Percentiles rank a stretch among this genome's conserved stretches.
Evolutionary conservation across 139 green algal species (phyloP).

Genomic region (Coelastrella sp.): DNA sequence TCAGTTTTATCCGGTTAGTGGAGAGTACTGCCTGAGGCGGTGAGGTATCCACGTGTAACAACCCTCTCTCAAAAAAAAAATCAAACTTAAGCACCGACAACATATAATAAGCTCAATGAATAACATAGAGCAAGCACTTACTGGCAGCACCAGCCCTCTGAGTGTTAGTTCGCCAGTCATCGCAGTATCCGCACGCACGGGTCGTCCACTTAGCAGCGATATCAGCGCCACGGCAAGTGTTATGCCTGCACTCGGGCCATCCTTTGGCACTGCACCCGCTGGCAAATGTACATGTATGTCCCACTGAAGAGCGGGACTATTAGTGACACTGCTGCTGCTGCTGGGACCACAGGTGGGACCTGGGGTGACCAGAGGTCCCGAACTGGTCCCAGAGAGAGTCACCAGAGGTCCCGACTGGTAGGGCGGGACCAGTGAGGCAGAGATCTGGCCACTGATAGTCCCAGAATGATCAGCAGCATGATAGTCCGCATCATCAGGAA

Average conservation of each 20-base stretch:
- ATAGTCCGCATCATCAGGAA: too few relatives aligned
- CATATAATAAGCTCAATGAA: too few relatives aligned
- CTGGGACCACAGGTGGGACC: not conserved
- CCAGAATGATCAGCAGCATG: not conserved
- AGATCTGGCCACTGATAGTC: not conserved
- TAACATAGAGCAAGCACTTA: conserved; percentile 38
- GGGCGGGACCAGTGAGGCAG: not conserved
- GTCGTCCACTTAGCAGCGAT: conserved; percentile 70
- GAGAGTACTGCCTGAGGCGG: too few relatives aligned
- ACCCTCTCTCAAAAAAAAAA: too few relatives aligned
- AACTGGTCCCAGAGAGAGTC: not conserved
- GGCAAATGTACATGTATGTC: conserved; percentile 87
- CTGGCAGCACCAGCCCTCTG: conserved; percentile 74
- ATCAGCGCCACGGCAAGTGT: conserved; percentile 79
- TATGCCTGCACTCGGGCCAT: conserved; percentile 74
- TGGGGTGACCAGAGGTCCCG: conserved; percentile 3
- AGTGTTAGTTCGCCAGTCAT: conserved; percentile 86
- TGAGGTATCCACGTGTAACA: too few relatives aligned
- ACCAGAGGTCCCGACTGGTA: not conserved
- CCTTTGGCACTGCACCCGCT: conserved; percentile 82
- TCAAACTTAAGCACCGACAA: too few relatives aligned
- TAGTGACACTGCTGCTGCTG: conserved; percentile 13
- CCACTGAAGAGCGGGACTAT: conserved; percentile 47
- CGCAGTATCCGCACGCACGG: conserved; percentile 69
- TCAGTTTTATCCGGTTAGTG: too few relatives aligned